A percentile compares a stretch with the other conserved stretches of the same genome.
Conservation (phyloP, 768 basidiomycete genomes). For the Pisolithus sp. region DNA sequence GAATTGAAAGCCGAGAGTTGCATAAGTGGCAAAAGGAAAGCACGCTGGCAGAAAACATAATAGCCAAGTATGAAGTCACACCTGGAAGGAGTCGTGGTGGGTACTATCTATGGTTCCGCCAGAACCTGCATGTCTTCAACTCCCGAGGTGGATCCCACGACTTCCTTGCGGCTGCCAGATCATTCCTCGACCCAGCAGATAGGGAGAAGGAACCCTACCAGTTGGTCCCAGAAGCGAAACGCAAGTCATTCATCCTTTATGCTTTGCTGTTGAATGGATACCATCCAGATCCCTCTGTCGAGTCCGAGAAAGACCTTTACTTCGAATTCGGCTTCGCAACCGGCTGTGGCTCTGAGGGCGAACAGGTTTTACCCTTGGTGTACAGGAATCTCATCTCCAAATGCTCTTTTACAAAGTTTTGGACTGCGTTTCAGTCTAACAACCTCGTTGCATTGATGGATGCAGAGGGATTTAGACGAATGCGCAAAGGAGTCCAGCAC, state of each 20-base stretch:
- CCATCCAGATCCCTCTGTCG: not conserved
- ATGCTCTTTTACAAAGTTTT: slow-evolving; percentile 34
- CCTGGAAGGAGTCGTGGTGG: slow-evolving; percentile 15
- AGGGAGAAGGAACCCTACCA: not conserved
- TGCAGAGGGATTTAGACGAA: slow-evolving; percentile 11
- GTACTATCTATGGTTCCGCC: slow-evolving; percentile 31
- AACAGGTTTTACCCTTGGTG: not conserved
- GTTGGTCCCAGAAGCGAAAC: not conserved
- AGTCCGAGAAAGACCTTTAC: not conserved
- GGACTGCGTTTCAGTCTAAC: slow-evolving; percentile 18
- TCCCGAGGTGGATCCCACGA: not conserved
- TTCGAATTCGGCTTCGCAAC: slow-evolving; percentile 11
- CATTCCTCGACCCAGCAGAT: slow-evolving; percentile 1
- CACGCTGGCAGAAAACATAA: slow-evolving; percentile 27
- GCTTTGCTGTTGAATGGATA: not conserved
- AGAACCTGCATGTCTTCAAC: slow-evolving; percentile 28
- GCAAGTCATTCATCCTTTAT: not conserved
- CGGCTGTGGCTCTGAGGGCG: not conserved
- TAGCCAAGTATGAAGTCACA: slow-evolving; percentile 16
- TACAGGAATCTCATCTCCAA: slow-evolving; percentile 21
- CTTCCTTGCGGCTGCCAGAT: not conserved
- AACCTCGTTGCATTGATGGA: slow-evolving; percentile 23
- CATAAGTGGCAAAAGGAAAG: slow-evolving; percentile 27
- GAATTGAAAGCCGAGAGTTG: slow-evolving; percentile 17
- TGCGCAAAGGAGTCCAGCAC: slow-evolving; percentile 3